Base-by-base conservation (phyloP, 2,329 filamentous ascomycete genomes). In the Alternaria tenuissima region DNA sequence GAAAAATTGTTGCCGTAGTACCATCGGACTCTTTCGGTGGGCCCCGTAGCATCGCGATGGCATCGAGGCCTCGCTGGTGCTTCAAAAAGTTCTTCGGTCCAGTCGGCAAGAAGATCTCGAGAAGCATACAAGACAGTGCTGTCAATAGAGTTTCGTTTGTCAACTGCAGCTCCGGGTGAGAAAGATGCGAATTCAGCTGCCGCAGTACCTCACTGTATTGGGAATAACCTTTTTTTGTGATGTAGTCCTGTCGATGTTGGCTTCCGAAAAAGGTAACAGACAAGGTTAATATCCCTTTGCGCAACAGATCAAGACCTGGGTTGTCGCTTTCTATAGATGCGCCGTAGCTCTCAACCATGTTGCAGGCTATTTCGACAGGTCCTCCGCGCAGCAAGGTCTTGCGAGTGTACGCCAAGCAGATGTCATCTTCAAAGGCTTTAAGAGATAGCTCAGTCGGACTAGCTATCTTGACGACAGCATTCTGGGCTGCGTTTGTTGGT, bases 21-120 rank as follows among this genome's bases (percentile, higher is more conserved):
- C 51, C 58, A 1, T 51, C 53, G 11, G 55, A 41, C 11, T 63
- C 48, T 7, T 39, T 59, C 1, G 71, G 71, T 1, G 71, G 69
- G 2, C 73, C 72, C 52, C 72, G 57, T 39, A 71, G 30, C 22
- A 60, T 57, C 42, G 73, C 63, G 12, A 76, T 70, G 4, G 66
- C 65, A 42, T 76, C 73, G n/a, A 76, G 59, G 9, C 73, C 73
- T 28, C 64, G 61, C 20, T 70, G 61, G 47, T 76, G 73, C 47
- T 70, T 71, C 32, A 74, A 58, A 34, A 73, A 75, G 30, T 73
- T 68, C 41, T 65, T 63, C 1, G 66, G 64, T 2, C 71, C 73
- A 12, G 67, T 73, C 0, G 73, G 73, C 24, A 72, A 48, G 41
- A 73, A 75, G 2, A 74, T 67, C 47, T 76, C 73, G 2, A 71